phyloP scores from a whole-genome alignment of 78 protist genomes.

The Creolimax fragrantissima region DNA sequence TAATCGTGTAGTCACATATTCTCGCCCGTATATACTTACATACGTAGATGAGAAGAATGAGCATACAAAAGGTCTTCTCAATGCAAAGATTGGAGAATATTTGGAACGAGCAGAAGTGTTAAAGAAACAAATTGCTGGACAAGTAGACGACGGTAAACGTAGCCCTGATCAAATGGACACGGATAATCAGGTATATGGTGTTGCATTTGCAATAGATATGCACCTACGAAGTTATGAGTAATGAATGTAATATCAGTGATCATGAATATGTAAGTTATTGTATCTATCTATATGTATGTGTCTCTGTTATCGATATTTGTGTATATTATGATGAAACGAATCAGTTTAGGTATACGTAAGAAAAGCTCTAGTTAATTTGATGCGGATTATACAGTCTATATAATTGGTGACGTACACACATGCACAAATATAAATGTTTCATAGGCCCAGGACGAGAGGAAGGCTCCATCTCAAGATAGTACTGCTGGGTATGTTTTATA shows the following conservation, averaged over 20 bases:
- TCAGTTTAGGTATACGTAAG: too few relatives aligned
- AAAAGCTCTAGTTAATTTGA: too few relatives aligned
- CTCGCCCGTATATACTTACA: not conserved
- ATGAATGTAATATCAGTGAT: not conserved
- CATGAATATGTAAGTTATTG: not conserved
- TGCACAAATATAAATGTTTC: too few relatives aligned
- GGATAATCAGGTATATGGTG: not conserved
- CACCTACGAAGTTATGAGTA: not conserved
- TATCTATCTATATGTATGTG: not conserved
- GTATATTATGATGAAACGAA: too few relatives aligned
- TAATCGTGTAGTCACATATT: not conserved
- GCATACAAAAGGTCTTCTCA: slow-evolving; percentile 44
- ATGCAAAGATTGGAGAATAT: slow-evolving; percentile 53
- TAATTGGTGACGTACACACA: too few relatives aligned
- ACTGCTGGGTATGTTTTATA: too few relatives aligned
- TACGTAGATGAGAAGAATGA: slow-evolving; percentile 51
- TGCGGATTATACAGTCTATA: too few relatives aligned
- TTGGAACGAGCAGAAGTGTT: slow-evolving; percentile 70
- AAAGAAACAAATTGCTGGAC: slow-evolving; percentile 47
- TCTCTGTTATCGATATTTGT: too few relatives aligned
- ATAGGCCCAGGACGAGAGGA: too few relatives aligned
- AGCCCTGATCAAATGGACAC: not conserved
- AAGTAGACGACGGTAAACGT: not conserved
- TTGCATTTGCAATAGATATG: not conserved
- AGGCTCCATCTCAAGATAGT: too few relatives aligned